Evolutionary conservation across 1,139 yeast genomes (phyloP), one percentile per base, ranked within the genome.

Genomic region (Geotrichum candidum): DNA sequence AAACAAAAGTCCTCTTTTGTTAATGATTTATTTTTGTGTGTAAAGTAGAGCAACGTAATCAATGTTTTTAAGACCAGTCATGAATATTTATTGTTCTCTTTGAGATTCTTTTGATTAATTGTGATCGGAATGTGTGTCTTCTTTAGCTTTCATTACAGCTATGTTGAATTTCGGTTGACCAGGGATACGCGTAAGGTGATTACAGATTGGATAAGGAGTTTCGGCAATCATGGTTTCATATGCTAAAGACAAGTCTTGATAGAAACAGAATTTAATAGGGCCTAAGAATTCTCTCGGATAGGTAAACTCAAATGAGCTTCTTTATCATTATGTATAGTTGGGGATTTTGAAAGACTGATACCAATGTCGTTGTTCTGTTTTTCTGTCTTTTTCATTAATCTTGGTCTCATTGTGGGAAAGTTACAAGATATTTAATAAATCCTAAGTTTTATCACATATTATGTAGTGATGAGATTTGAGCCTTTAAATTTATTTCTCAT

Each of bases 11-110:
- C 15, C 35, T 45, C 46, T 46, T 46, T 53, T 31, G 25, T 31
- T 46, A 18, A 55, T 55, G 35, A 18, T 55, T 41, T 41, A 41
- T 41, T 38, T 54, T 35, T 41, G 51, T 41, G 51, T 54, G 57
- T 59, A 54, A 54, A 51, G 56, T 59, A 52, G 59, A 46, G 51
- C 58, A 48, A 55, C 35, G 58, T 59, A 59, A 51, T 59, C 57
- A 53, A 54, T 59, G 55, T 33, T 58, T 41, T 56, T 23, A 56
- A 31, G 54, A 22, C 59, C 27, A 23, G 59, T 48, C 46, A 56
- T 50, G 59, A 51, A 51, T 56, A 54, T 54, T 54, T 54, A 54
- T 53, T 53, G 31, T 52, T 52, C 38, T 27, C 23, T 27, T 52
- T 41, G 46, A 41, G 46, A 41, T 41, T 41, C n/a, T n/a, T 41